Evolutionary conservation across 2,329 filamentous ascomycete species (phyloP).

Genomic region (Fusarium nelsonii): DNA sequence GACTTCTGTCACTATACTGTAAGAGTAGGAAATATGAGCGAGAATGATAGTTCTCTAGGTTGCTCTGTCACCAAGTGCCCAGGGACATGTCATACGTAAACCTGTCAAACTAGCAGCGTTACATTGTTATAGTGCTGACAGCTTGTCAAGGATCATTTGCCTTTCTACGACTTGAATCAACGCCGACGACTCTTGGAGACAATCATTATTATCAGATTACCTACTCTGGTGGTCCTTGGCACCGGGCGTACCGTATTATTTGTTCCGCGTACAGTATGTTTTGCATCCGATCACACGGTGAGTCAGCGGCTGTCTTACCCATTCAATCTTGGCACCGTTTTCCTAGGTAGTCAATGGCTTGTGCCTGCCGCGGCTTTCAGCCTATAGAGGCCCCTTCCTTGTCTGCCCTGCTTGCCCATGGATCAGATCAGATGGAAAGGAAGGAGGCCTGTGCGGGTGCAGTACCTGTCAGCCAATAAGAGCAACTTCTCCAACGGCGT

Average conservation of each 20-base stretch:
- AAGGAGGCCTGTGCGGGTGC: constrained; percentile 20
- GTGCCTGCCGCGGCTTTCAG: not conserved
- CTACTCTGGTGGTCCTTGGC: not conserved
- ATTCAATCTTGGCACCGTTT: constrained; percentile 2
- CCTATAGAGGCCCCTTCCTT: too few relatives aligned
- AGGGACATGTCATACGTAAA: not conserved
- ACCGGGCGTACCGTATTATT: not conserved
- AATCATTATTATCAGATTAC: too few relatives aligned
- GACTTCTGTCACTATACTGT: too few relatives aligned
- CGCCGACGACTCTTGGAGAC: too few relatives aligned
- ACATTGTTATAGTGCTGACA: not conserved
- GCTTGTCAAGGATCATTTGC: not conserved
- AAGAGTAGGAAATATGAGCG: not conserved
- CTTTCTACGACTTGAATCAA: too few relatives aligned
- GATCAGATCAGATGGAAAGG: too few relatives aligned
- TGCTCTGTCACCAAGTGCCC: not conserved
- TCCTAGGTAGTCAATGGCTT: not conserved
- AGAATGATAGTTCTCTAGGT: not conserved
- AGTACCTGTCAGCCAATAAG: constrained; percentile 6
- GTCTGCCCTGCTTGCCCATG: too few relatives aligned
- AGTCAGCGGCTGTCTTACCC: not conserved
- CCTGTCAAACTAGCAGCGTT: constrained; percentile 2
- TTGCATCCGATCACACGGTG: not conserved
- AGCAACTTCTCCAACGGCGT: not conserved
- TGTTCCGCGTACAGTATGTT: not conserved